Base-by-base conservation (phyloP, 805 yeast species). In the Groenewaldozyma salmanticensis region DNA sequence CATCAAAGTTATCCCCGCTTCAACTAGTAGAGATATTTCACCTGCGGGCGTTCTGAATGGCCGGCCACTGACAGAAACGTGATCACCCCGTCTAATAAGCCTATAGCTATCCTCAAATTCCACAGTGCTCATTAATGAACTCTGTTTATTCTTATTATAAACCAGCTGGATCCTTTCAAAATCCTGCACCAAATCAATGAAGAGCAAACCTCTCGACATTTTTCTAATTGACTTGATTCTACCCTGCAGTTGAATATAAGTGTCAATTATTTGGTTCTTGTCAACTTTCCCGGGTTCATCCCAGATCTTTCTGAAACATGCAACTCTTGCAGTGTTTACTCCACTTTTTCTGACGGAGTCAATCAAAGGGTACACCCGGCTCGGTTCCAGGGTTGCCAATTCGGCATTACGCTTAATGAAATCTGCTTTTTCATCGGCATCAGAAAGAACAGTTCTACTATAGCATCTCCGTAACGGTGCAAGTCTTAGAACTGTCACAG, bases 21-120 rank as follows among this genome's bases (percentile, higher is more conserved):
- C 59, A 9, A 79, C 68, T 47, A 81, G 75, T 39, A 90, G 53
- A 1, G 95, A 80, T 5, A 87, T 62, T 49, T 88, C 95, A 0
- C 90, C 92, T 3, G 76, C 75, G 41, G 79, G 76, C 0, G 96
- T 84, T 2, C 72, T 57, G 20, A 90, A 84, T 0, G 96, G 87
- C 19, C 51, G 55, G 0, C 98, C 98, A 2, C 60, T 52, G 19
- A 79, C 75, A 5, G 74, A 62, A 3, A 90, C 62, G 34, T 70
- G 72, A 54, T 90, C 98, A 0, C 96, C 96, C 18, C 72, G 71
- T 37, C 79, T 67, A 31, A 86, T 60, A 22, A 62, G 55, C 3
- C 58, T 54, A 35, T 55, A 55, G n/a, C 47, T 47, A 21, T 48
- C 44, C 3, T 54, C 52, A 47, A 77, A 78, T 32, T 67, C 68